phyloP scores from a whole-genome alignment of 2,329 filamentous ascomycete species.

The Trichoderma aggressivum region DNA sequence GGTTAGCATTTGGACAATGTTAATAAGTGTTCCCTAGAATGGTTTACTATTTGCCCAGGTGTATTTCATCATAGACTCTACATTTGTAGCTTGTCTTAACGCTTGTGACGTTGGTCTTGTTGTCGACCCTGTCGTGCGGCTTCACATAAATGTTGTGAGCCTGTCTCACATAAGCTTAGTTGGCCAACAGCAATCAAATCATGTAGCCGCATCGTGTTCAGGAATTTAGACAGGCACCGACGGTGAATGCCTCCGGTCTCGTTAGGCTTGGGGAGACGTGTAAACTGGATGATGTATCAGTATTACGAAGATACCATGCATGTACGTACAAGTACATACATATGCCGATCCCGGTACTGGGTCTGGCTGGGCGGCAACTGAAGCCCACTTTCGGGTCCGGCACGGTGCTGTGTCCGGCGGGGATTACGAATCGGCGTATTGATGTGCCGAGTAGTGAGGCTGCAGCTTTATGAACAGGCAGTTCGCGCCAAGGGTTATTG shows the following conservation, averaged over 20 bases:
- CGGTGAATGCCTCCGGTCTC: background rate
- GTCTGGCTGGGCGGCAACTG: background rate
- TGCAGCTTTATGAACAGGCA: background rate
- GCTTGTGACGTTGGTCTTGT: background rate
- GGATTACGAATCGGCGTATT: background rate
- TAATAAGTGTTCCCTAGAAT: background rate
- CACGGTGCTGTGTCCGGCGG: background rate
- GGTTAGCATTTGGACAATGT: background rate
- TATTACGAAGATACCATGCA: background rate
- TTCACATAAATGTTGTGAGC: background rate
- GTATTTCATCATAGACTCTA: background rate
- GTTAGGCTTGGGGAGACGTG: background rate
- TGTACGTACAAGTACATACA: background rate
- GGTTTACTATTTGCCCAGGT: accelerated
- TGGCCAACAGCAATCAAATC: background rate
- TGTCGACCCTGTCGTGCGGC: background rate
- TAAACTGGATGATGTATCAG: background rate
- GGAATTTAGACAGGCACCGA: background rate
- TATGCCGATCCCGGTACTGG: background rate
- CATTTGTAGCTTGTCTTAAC: background rate
- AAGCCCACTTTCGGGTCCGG: background rate
- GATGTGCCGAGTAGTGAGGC: background rate
- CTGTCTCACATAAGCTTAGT: background rate
- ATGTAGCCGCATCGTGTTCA: no score
- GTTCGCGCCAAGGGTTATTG: background rate